Evolutionary conservation across 768 basidiomycete species (phyloP), one percentile per base, ranked within the genome.

Genomic region (Termitomyces heimii): DNA sequence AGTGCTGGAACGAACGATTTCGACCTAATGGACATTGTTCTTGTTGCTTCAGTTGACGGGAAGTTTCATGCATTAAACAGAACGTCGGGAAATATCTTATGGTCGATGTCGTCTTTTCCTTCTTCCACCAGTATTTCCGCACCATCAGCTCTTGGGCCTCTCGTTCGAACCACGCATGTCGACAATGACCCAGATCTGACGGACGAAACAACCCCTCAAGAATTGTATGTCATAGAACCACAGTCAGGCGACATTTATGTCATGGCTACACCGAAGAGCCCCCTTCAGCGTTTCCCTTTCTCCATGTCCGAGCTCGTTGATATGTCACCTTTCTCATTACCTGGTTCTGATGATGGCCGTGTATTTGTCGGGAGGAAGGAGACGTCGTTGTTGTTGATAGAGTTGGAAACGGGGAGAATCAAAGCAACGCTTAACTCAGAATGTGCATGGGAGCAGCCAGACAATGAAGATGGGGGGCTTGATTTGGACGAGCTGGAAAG

Each of bases 231-330:
- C 59, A 90, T 98, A 53, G 96, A 98, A 66, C 96, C 96, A 0
- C 90, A 94, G 75, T 88, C 90, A 5, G 96, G 96, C 7, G 89
- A 93, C 65, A 91, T 98, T 62, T 98, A 90, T 69, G 84, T 97
- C 58, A 86, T 92, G 74, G 73, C 84, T 6, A 80, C 83, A 0
- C 84, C 86, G 1, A 77, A 78, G 14, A 81, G 80, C 50, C 83
- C 88, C 2, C 79, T 98, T 42, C 87, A 94, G 65, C 91, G 89
- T 48, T 88, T 99, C 60, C 93, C 94, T 1, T 82, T 97, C 61
- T 86, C 94, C 50, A 92, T 98, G 83, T 76, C 92, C 2, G 90
- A 98, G 68, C 82, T 99, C 61, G 94, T 98, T 65, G 91, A 96
- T 62, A 75, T 92, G 70, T 94, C 95, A 48, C 91, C 87, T 20